These are phyloP conservation scores for Conoideocrella luteorostrata DNA, from an alignment of 2,329 filamentous ascomycete genomes.

Conservation along the genomic window DNA sequence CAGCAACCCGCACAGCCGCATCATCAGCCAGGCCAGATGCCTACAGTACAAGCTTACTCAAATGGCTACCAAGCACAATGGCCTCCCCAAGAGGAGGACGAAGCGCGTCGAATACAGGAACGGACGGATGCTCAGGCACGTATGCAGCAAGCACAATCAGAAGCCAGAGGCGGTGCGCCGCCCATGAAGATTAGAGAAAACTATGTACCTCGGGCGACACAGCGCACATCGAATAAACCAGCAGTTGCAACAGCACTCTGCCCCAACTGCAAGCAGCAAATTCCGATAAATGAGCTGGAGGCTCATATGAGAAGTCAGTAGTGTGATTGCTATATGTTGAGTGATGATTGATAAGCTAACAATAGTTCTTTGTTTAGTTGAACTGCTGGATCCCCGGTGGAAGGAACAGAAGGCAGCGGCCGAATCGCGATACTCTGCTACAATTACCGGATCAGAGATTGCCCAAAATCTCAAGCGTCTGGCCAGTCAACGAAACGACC, in stretches of 20 bases:
- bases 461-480: constrained; percentile 94
- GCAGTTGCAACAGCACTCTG: constrained; percentile 67
- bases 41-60: constrained; percentile 28
- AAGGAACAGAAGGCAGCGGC: constrained; percentile 91
- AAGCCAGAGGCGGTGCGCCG: constrained; percentile 59
- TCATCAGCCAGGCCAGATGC: constrained; percentile 29
- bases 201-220: constrained; percentile 80
- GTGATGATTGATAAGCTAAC: neutral
- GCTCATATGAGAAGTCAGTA: constrained; percentile 79
- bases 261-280: constrained; percentile 87
- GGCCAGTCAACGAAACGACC: constrained; percentile 77
- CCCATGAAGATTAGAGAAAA: constrained; percentile 90
- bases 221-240: constrained; percentile 60
- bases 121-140: constrained; percentile 53
- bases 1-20: constrained; percentile 24
- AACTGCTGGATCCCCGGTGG: constrained; percentile 89
- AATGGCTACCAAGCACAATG: constrained; percentile 23
- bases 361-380: constrained; percentile 47
- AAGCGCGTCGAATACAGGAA: constrained; percentile 57
- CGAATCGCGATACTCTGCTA: constrained; percentile 77
- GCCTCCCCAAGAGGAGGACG: constrained; percentile 52
- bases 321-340: neutral
- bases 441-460: constrained; percentile 78
- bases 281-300: constrained; percentile 80
- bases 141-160: constrained; percentile 71